A percentile compares a stretch with the other conserved stretches of the same genome.
phyloP scores from a whole-genome alignment of 2,329 filamentous ascomycete species.

The Colletotrichum tabaci region DNA sequence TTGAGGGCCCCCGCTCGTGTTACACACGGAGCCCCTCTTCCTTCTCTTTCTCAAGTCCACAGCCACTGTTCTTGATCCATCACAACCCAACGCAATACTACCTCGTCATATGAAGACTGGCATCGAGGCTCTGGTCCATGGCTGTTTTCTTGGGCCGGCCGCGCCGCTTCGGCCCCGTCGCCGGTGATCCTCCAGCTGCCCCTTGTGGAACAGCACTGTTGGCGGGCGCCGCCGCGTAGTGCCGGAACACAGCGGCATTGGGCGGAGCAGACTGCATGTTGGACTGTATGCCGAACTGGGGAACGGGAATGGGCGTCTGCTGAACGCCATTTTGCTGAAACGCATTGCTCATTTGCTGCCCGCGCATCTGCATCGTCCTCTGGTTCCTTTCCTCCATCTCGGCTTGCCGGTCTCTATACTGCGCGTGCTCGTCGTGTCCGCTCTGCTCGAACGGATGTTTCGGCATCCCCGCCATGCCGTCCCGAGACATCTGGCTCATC shows the following conservation, averaged over 20 bases:
- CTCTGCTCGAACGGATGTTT: constrained; percentile 43
- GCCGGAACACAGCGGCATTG: constrained; percentile 35
- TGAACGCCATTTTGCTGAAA: constrained; percentile 40
- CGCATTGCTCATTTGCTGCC: constrained; percentile 39
- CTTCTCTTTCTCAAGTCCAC: not conserved
- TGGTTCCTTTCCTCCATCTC: constrained; percentile 34
- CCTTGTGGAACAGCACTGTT: constrained; percentile 27
- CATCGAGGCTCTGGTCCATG: constrained; percentile 34
- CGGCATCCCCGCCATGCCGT: constrained; percentile 31
- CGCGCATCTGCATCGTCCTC: constrained; percentile 36
- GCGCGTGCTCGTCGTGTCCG: constrained; percentile 41
- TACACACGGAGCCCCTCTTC: not conserved
- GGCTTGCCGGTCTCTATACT: constrained; percentile 39
- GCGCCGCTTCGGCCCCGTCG: constrained; percentile 35
- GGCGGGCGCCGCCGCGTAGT: constrained; percentile 35
- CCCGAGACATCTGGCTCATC: constrained; percentile 41
- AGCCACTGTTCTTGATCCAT: not conserved
- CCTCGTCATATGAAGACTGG: constrained; percentile 37
- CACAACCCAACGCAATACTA: not conserved
- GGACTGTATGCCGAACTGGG: constrained; percentile 42
- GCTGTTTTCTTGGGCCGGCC: constrained; percentile 41
- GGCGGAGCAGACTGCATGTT: constrained; percentile 38
- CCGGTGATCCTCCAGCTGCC: constrained; percentile 27
- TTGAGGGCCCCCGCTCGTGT: not conserved
- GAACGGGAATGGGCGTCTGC: constrained; percentile 43